Base-by-base conservation (phyloP, 2,329 filamentous ascomycete species). In the Epichloe uncinata region DNA sequence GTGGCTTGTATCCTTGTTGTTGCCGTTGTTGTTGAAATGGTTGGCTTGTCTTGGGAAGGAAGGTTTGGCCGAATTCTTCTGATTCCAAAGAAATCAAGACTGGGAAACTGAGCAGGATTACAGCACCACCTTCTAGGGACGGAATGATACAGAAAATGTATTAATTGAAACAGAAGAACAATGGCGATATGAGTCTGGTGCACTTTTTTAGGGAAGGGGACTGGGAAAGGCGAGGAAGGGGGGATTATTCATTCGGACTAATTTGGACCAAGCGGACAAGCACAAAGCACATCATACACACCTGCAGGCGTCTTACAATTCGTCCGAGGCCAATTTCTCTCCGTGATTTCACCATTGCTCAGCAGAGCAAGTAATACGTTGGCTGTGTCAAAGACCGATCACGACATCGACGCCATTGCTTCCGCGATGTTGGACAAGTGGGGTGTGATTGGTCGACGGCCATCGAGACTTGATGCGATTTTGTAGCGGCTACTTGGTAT, bases 341-440 rank as follows among this genome's bases (percentile, higher is more conserved):
- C 35, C 13, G 26, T 9, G 16, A 26, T 42, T 48, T 26, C 38
- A 36, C 4, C 46, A 42, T 35, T 30, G 15, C 20, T 50, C 16
- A 40, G n/a, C 37, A 45, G 37, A 38, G 46, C 16, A 5, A 5
- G 34, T 26, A 42, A 16, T 22, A 37, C 50, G 60, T 58, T 54
- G 54, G 55, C 58, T 60, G 58, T 53, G 60, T 62, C 59, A 61
- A 60, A 61, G 62, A 66, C 58, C 62, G 66, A 73, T 73, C 71
- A 73, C 71, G 71, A 73, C 71, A 73, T 73, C 70, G 65, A 67
- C 70, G 70, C 71, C 72, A 73, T 66, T 54, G 63, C 70, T 69
- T 69, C 72, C 69, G 69, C 68, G 68, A 71, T 67, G 62, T 57
- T 59, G 54, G 34, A 43, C 5, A 22, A 22, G 35, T 51, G 47